Evolutionary conservation across 331 rosid species (phyloP).

Genomic region (Pyracantha coccinea): DNA sequence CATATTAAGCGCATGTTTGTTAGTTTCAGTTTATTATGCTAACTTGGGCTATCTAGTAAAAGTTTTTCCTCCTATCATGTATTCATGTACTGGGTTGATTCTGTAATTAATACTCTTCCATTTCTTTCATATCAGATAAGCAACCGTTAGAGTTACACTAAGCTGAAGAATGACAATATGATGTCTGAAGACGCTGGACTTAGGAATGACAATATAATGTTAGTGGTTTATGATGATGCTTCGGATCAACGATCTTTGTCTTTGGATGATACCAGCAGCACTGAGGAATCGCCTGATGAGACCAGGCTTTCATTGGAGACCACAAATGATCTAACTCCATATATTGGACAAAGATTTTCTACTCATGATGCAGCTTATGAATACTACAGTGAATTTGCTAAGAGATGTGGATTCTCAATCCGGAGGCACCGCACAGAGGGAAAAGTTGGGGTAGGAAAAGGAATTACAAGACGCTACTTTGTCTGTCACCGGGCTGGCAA

Average conservation of each 20-base stretch:
- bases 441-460: slow-evolving; percentile 93
- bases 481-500: slow-evolving; percentile 97
- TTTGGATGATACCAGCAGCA: slow-evolving; percentile 74
- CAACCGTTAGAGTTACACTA: slow-evolving; percentile 15
- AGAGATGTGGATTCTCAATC: slow-evolving; percentile 82
- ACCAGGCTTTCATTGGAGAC: slow-evolving; percentile 67
- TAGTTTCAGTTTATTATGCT: neutral
- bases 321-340: slow-evolving; percentile 55
- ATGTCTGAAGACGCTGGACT: slow-evolving; percentile 76
- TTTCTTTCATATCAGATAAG: neutral
- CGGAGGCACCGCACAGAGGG: slow-evolving; percentile 95
- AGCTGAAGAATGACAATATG: slow-evolving; percentile 24
- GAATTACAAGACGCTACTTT: slow-evolving; percentile 90
- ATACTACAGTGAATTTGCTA: slow-evolving; percentile 82
- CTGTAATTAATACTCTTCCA: neutral
- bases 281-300: slow-evolving; percentile 78
- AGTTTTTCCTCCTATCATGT: neutral
- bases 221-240: slow-evolving; percentile 76
- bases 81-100: neutral
- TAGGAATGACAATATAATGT: slow-evolving; percentile 23
- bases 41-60: neutral
- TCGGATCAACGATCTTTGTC: slow-evolving; percentile 80
- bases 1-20: neutral
- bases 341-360: slow-evolving; percentile 78
- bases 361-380: slow-evolving; percentile 93